Conservation (phyloP, 176 grass and related monocot species). For the Oryza meyeriana region DNA sequence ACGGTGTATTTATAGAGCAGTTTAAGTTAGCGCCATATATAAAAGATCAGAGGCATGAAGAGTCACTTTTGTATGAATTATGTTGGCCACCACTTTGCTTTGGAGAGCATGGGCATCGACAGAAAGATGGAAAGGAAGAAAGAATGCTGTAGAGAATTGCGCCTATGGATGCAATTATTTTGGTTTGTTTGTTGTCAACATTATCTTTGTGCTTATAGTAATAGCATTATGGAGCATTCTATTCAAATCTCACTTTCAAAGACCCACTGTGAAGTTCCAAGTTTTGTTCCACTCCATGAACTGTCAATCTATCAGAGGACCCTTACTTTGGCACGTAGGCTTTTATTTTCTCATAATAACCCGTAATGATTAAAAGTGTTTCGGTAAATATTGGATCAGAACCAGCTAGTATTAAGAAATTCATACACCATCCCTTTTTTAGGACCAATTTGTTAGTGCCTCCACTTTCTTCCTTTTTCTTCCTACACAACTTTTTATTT, state of each 20-base stretch:
- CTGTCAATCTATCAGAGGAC: neutral
- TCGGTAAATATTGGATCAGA: neutral
- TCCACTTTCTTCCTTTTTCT: neutral
- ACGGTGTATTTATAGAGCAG: constrained; percentile 25
- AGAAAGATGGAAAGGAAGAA: neutral
- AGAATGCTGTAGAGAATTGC: neutral
- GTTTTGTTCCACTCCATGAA: constrained; percentile 16
- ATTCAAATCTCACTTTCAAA: constrained; percentile 21
- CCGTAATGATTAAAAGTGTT: neutral
- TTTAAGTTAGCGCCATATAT: constrained; percentile 7
- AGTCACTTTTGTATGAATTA: neutral
- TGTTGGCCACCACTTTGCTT: constrained; percentile 9
- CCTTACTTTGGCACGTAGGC: constrained; percentile 10
- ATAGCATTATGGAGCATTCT: neutral
- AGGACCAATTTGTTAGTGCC: neutral
- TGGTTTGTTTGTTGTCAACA: neutral
- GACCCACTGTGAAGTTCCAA: constrained; percentile 4
- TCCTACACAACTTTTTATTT: neutral
- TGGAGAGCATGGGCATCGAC: constrained; percentile 25
- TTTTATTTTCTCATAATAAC: neutral
- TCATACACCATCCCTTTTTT: neutral
- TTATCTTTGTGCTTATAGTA: neutral
- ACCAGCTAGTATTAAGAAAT: constrained; percentile 1
- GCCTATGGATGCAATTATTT: neutral
- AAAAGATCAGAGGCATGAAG: neutral